Evolutionary conservation across 1,284 basidiomycete genomes (phyloP).

Genomic region (Leccinum fallax): DNA sequence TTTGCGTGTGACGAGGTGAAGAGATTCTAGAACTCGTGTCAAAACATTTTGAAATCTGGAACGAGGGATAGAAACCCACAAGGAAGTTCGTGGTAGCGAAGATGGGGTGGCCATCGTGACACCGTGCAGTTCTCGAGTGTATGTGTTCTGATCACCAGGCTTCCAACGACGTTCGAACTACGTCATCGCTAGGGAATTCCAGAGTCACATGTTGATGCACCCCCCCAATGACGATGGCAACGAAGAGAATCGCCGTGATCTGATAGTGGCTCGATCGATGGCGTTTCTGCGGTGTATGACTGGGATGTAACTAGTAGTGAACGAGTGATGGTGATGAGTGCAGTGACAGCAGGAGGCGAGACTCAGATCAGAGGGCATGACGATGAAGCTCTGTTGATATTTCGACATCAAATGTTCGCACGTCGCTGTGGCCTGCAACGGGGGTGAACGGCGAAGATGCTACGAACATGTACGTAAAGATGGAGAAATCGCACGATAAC

Average conservation of each 20-base stretch:
- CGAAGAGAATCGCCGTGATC: background rate
- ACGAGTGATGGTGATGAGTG: background rate
- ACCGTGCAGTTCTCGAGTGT: conserved; percentile 37
- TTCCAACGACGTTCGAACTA: background rate
- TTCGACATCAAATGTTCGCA: background rate
- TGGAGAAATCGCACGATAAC: background rate
- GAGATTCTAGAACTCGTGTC: background rate
- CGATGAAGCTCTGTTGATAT: background rate
- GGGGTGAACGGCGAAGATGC: background rate
- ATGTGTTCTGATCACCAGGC: conserved; percentile 42
- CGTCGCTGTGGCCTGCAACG: background rate
- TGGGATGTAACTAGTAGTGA: background rate
- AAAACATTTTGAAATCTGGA: background rate
- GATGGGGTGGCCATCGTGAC: background rate
- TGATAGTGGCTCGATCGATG: background rate
- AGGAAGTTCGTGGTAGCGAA: background rate
- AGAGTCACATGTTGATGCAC: conserved; percentile 15
- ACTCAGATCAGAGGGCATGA: background rate
- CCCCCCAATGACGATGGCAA: conserved; percentile 1
- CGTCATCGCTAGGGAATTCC: conserved; percentile 20
- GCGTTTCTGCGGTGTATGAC: background rate
- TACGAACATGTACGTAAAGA: background rate
- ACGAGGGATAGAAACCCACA: conserved; percentile 1
- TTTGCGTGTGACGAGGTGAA: background rate
- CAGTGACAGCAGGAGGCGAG: background rate